These are phyloP conservation scores for Hansenula lynferdii DNA, from an alignment of 1,139 yeast genomes.

Conservation along the genomic window DNA sequence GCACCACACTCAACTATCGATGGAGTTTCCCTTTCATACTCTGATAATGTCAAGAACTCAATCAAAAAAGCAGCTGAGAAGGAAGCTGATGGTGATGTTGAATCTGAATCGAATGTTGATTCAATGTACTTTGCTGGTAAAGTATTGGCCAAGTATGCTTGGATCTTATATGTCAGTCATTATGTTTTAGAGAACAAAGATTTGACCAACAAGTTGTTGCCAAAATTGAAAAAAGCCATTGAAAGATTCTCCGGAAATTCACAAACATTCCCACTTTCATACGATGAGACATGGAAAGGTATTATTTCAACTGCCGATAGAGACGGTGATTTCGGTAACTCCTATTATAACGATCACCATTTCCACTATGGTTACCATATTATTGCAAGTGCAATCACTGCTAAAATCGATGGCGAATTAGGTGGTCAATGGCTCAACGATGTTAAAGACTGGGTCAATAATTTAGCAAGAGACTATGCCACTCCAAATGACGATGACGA, in stretches of 20 bases:
- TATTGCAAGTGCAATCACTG: conserved; percentile 65
- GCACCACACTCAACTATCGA: conserved; percentile 57
- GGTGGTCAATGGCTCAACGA: conserved; percentile 49
- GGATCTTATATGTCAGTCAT: conserved; percentile 58
- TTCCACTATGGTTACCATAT: conserved; percentile 79
- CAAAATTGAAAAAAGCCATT: conserved; percentile 53
- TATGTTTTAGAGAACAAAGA: conserved; percentile 45
- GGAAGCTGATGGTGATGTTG: conserved; percentile 53
- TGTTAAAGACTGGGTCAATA: conserved; percentile 52
- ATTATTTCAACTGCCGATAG: conserved; percentile 56
- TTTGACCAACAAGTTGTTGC: conserved; percentile 42
- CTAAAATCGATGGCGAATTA: conserved; percentile 43
- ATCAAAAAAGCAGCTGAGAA: conserved; percentile 44
- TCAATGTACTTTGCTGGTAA: conserved; percentile 78
- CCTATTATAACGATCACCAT: conserved; percentile 77
- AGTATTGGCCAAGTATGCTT: conserved; percentile 69
- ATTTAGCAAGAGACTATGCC: conserved; percentile 63
- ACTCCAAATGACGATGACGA: conserved; percentile 53
- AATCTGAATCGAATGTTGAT: conserved; percentile 57
- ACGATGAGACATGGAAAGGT: conserved; percentile 74
- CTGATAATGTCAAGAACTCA: conserved; percentile 31
- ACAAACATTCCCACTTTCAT: conserved; percentile 52
- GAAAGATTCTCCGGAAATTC: conserved; percentile 52
- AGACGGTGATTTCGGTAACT: conserved; percentile 65
- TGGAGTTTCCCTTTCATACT: conserved; percentile 30